phyloP scores from a whole-genome alignment of 2,329 filamentous ascomycete species.

The Penicillium thymicola region DNA sequence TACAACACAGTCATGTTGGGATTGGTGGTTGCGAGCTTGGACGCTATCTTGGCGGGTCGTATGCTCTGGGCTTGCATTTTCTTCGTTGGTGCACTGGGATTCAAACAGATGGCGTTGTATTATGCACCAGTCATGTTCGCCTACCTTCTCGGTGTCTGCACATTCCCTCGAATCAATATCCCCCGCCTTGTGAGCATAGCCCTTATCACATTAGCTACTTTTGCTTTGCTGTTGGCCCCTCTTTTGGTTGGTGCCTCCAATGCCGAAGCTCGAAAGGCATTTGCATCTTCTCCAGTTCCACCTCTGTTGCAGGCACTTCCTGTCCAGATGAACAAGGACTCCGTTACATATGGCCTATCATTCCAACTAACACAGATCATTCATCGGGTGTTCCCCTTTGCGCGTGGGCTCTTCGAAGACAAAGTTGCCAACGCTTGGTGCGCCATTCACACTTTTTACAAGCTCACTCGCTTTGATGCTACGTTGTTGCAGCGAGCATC shows the following conservation, averaged over 20 bases:
- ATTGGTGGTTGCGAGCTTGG: constrained; percentile 79
- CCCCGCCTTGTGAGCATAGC: constrained; percentile 71
- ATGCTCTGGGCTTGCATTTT: constrained; percentile 88
- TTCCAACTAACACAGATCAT: constrained; percentile 80
- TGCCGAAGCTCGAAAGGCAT: constrained; percentile 63
- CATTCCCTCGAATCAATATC: constrained; percentile 69
- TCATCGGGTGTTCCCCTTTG: constrained; percentile 93
- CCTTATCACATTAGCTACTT: constrained; percentile 67
- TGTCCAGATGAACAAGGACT: constrained; percentile 58
- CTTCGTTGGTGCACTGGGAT: constrained; percentile 89
- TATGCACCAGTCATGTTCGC: constrained; percentile 92
- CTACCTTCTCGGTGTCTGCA: constrained; percentile 80
- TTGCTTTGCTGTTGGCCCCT: constrained; percentile 71
- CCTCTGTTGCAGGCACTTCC: constrained; percentile 57
- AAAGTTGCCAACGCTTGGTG: constrained; percentile 99
- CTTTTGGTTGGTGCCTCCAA: constrained; percentile 69
- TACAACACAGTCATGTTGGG: constrained; percentile 99
- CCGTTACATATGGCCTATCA: constrained; percentile 69
- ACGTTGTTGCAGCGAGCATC: constrained; percentile 72
- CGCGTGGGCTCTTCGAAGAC: constrained; percentile 94
- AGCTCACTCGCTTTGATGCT: constrained; percentile 71
- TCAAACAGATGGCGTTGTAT: constrained; percentile 99
- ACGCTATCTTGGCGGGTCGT: constrained; percentile 79
- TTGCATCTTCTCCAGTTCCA: constrained; percentile 61
- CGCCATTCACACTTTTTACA: constrained; percentile 81